Evolutionary conservation across 257 asterid genomes (phyloP).

Genomic region (Rhazya stricta): DNA sequence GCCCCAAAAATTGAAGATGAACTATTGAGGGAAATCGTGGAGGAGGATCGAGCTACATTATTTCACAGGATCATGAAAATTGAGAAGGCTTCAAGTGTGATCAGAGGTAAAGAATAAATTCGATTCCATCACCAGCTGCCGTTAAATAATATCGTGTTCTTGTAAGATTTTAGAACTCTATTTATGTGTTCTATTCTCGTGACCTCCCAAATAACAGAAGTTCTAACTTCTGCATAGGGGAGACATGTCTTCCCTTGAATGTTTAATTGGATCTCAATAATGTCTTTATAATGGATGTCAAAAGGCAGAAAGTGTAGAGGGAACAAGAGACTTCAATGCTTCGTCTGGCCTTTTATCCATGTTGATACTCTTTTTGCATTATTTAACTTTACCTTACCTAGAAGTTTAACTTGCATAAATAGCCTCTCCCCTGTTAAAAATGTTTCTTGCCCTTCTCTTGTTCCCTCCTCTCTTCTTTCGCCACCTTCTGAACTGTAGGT

Average conservation of each 20-base stretch:
- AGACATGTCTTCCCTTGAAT: neutral
- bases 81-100: constrained; percentile 87
- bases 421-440: too few species aligned
- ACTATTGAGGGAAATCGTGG: constrained; percentile 84
- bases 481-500: neutral
- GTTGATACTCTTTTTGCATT: too few species aligned
- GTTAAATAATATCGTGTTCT: neutral
- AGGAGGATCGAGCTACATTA: constrained; percentile 82
- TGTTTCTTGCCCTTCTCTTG: too few species aligned
- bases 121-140: neutral
- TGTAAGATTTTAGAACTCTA: neutral
- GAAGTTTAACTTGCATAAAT: too few species aligned
- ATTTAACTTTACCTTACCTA: too few species aligned
- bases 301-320: neutral
- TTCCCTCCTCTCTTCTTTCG: neutral
- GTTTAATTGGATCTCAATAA: neutral
- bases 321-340: too few species aligned
- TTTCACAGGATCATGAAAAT: constrained; percentile 90
- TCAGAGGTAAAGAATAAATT: constrained; percentile 54
- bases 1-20: constrained; percentile 93
- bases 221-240: neutral
- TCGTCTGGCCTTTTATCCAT: too few species aligned
- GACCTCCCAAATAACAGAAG: too few species aligned
- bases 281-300: neutral
- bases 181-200: neutral